Evolutionary conservation across 805 yeast genomes (phyloP).

Genomic region (Ogataea ramenticola): DNA sequence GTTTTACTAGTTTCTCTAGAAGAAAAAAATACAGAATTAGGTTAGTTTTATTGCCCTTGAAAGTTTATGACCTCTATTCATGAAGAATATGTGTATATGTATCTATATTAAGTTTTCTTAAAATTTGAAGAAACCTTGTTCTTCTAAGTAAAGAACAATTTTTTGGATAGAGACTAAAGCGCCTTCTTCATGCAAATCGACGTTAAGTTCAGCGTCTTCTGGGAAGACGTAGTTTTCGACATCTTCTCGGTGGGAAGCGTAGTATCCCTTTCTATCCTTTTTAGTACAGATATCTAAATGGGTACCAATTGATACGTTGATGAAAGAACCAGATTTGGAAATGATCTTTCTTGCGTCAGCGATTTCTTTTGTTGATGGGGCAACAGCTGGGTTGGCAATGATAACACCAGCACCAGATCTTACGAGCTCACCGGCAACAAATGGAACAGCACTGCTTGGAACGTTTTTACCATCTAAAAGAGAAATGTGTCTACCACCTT

Average conservation of each 20-base stretch:
- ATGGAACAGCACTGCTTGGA: slow-evolving; percentile 39
- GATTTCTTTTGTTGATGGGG: slow-evolving; percentile 37
- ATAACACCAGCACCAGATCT: slow-evolving; percentile 92
- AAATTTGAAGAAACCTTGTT: slow-evolving; percentile 72
- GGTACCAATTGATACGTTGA: slow-evolving; percentile 44
- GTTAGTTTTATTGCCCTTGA: too few relatives aligned
- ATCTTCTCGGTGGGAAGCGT: slow-evolving; percentile 37
- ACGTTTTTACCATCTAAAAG: slow-evolving; percentile 33
- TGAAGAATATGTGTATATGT: not conserved
- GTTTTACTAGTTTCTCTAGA: too few relatives aligned
- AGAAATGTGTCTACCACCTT: slow-evolving; percentile 76
- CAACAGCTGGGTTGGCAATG: slow-evolving; percentile 41
- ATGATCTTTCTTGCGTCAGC: slow-evolving; percentile 34
- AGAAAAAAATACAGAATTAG: too few relatives aligned
- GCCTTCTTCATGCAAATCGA: slow-evolving; percentile 46
- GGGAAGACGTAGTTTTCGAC: slow-evolving; percentile 42
- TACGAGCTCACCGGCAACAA: slow-evolving; percentile 66
- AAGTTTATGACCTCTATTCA: too few relatives aligned
- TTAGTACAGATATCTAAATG: slow-evolving; percentile 37
- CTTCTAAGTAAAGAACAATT: slow-evolving; percentile 64
- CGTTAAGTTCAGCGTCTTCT: slow-evolving; percentile 48
- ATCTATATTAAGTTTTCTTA: slow-evolving; percentile 10
- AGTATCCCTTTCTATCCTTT: slow-evolving; percentile 45
- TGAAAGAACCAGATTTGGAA: slow-evolving; percentile 43
- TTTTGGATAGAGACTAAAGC: slow-evolving; percentile 69